Percentiles rank a stretch among this genome's conserved stretches.
phyloP scores from a whole-genome alignment of 179 eudicot species.

The Carnegiea gigantea region DNA sequence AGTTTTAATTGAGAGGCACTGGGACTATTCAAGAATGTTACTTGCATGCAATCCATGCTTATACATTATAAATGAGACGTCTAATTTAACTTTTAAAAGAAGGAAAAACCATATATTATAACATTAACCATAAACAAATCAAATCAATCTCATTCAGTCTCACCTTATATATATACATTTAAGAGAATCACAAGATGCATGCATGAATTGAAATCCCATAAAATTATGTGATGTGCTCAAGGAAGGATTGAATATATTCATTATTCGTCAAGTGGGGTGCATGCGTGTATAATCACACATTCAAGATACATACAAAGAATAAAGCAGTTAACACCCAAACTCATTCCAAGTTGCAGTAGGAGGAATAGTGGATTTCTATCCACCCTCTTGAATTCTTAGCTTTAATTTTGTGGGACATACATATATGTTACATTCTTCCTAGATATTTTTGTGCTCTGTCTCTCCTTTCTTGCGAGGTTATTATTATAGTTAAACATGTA shows the following conservation, averaged over 20 bases:
- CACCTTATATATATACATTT: neutral
- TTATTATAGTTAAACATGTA: neutral
- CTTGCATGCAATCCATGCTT: neutral
- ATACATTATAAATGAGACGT: neutral
- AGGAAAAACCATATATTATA: neutral
- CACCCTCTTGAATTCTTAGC: slow-evolving; percentile 10
- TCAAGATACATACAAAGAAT: neutral
- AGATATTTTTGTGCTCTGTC: neutral
- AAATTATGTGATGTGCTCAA: neutral
- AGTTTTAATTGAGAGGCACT: too few species aligned
- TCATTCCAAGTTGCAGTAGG: neutral
- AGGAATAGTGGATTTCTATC: slow-evolving; percentile 7
- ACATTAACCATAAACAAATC: neutral
- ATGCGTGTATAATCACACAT: slow-evolving; percentile 1
- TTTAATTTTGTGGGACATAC: neutral
- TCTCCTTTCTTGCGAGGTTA: neutral
- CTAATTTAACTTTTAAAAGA: neutral
- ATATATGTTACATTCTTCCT: neutral
- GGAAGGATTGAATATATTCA: neutral
- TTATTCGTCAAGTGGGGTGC: neutral
- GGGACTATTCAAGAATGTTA: neutral
- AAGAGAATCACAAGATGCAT: neutral
- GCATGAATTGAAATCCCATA: neutral
- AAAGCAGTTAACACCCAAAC: neutral
- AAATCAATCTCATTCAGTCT: neutral